Evolutionary conservation across 202 grass and related monocot genomes (phyloP).

Genomic region (Schoenoplectus tabernaemontani): DNA sequence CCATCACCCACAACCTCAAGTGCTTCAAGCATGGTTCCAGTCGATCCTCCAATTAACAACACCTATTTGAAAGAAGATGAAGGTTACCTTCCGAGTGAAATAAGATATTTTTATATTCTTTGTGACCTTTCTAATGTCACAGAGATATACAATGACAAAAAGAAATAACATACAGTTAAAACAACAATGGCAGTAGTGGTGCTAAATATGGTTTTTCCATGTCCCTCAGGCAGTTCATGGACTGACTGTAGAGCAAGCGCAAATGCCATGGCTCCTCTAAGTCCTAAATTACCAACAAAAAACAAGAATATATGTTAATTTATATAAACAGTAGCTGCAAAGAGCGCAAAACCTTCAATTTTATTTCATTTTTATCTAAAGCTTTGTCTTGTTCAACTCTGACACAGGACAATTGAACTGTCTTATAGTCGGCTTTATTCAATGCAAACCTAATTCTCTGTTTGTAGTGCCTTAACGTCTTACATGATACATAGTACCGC

Average conservation of each 20-base stretch:
- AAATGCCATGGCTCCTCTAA: conserved; percentile 99
- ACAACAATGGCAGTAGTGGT: conserved; percentile 96
- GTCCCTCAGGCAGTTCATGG: conserved; percentile 93
- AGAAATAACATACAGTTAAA: conserved; percentile 55
- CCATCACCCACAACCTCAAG: conserved; percentile 87
- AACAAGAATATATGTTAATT: conserved; percentile 12
- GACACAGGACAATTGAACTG: background rate
- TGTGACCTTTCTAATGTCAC: too few species aligned
- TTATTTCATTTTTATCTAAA: background rate
- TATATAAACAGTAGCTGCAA: background rate
- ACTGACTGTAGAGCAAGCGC: conserved; percentile 97
- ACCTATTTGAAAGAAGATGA: conserved; percentile 34
- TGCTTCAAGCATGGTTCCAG: conserved; percentile 88
- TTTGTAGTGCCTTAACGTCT: background rate
- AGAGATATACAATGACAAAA: background rate
- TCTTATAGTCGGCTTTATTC: background rate
- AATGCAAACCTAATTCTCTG: background rate
- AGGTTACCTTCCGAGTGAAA: background rate
- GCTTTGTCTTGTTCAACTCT: background rate
- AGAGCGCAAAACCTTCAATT: background rate
- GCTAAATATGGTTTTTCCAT: conserved; percentile 94
- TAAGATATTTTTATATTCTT: background rate
- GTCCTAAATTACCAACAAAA: conserved; percentile 49
- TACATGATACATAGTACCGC: background rate
- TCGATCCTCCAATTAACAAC: conserved; percentile 93